Base-by-base conservation (phyloP, 306 rosid species). In the Pyrus betulifolia region DNA sequence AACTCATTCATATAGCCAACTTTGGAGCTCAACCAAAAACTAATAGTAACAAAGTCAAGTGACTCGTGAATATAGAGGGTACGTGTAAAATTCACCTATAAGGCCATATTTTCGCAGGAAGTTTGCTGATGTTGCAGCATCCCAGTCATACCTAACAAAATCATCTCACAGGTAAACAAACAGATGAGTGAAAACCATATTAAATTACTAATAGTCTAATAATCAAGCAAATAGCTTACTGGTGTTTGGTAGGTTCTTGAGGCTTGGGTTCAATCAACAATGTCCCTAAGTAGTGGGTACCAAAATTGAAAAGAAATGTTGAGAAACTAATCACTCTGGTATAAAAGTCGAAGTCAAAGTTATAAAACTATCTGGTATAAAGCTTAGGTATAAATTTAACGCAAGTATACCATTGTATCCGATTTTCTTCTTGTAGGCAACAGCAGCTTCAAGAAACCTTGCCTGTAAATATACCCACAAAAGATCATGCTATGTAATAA, bases 161-260 rank as follows among this genome's bases (percentile, higher is more conserved):
- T 55, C 77, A 35, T 79, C 78, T 19, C 31, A 65, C 13, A 25
- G 19, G 33, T 74, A 70, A 83, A 61, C 52, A 57, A 28, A 52
- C 21, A 69, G 58, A 60, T 11, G 27, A 2, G n/a, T 51, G 64
- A n/a, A 59, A 52, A 44, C 31, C 28, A 76, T 76, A 75, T 67
- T 21, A 67, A n/a, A 70, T 63, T 21, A 67, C 35, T 44, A 71
- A 31, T 63, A 68, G 82, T 79, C 35, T 44, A 74, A 31, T 58
- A 68, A 83, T 80, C 8, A 67, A 70, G 69, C 11, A 82, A 73
- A 71, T 76, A 55, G 54, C 82, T 2, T 78, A 92, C 99, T 95
- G 99, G 74, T 95, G 99, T 82, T 95, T 95, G 59, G 96, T 95
- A 60, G 98, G 99, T 86, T 95, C 99, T 85, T 92, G 97, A 58